A percentile compares a stretch with the other conserved stretches of the same genome.
These are phyloP conservation scores for Neurospora sp. DNA, from an alignment of 2,329 filamentous ascomycete species.

Conservation along the genomic window DNA sequence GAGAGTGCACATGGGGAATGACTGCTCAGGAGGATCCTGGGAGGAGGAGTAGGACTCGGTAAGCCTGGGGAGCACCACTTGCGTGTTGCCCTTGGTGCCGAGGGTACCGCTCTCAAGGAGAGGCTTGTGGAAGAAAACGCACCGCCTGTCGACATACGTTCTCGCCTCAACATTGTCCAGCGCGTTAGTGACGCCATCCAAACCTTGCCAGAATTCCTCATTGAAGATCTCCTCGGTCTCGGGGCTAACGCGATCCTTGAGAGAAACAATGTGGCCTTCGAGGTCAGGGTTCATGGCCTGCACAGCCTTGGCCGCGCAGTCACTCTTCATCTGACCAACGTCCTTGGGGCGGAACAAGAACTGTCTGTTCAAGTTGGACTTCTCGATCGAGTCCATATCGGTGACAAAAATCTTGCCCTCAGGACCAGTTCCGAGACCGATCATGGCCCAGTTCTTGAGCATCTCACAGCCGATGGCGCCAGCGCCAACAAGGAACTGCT, in stretches of 20 bases:
- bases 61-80: slow-evolving; percentile 81
- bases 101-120: slow-evolving; percentile 93
- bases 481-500: slow-evolving; percentile 89
- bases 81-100: slow-evolving; percentile 98
- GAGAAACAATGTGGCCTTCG: slow-evolving; percentile 69
- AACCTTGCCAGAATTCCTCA: slow-evolving; percentile 76
- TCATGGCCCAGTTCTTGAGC: slow-evolving; percentile 99
- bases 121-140: slow-evolving; percentile 97
- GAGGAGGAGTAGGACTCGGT: slow-evolving; percentile 95
- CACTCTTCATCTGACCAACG: slow-evolving; percentile 94
- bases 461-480: slow-evolving; percentile 98
- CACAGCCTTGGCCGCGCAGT: slow-evolving; percentile 82
- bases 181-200: slow-evolving; percentile 93
- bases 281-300: slow-evolving; percentile 94
- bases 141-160: slow-evolving; percentile 91
- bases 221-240: slow-evolving; percentile 94
- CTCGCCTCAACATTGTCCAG: slow-evolving; percentile 95
- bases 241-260: slow-evolving; percentile 81
- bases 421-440: slow-evolving; percentile 81
- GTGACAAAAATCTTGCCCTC: slow-evolving; percentile 86
- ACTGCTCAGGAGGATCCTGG: slow-evolving; percentile 95
- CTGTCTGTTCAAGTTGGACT: slow-evolving; percentile 95
- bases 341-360: slow-evolving; percentile 92
- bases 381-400: slow-evolving; percentile 98
- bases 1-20: slow-evolving; percentile 97